A percentile compares a stretch with the other conserved stretches of the same genome.
Conservation (phyloP, 345 rosid genomes). For the Gossypium arboreum region DNA sequence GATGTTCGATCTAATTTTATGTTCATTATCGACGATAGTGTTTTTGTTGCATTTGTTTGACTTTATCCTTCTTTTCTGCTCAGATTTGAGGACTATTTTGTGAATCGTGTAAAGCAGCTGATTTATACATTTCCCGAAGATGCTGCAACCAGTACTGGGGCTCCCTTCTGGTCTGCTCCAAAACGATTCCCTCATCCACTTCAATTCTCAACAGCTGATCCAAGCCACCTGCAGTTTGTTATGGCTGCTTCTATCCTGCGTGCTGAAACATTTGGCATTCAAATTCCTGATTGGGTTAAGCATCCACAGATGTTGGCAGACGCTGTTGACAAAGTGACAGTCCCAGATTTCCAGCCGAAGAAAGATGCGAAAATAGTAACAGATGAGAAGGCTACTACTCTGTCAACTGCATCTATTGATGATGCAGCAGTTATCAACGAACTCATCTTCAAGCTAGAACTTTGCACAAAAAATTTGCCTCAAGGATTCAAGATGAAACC, state of each 20-base stretch:
- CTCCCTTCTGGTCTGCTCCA: slow-evolving; percentile 99
- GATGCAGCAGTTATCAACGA: slow-evolving; percentile 77
- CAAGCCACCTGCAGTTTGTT: slow-evolving; percentile 61
- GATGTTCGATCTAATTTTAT: not conserved
- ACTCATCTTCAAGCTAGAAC: slow-evolving; percentile 59
- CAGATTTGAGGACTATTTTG: slow-evolving; percentile 96
- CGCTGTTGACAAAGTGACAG: slow-evolving; percentile 70
- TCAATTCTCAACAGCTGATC: slow-evolving; percentile 61
- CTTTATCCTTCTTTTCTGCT: slow-evolving; percentile 7
- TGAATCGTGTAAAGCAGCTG: slow-evolving; percentile 80
- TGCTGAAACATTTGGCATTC: slow-evolving; percentile 90
- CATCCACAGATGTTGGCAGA: slow-evolving; percentile 51
- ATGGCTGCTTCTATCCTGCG: slow-evolving; percentile 78
- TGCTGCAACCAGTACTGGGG: slow-evolving; percentile 84
- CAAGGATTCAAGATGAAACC: slow-evolving; percentile 79
- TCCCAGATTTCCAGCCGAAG: slow-evolving; percentile 89
- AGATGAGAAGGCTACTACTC: slow-evolving; percentile 84
- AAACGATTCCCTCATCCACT: slow-evolving; percentile 91
- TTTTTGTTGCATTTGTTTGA: slow-evolving; percentile 18
- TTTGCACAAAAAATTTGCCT: slow-evolving; percentile 48
- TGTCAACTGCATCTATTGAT: slow-evolving; percentile 74
- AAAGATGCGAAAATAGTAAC: slow-evolving; percentile 76
- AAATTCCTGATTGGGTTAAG: slow-evolving; percentile 79
- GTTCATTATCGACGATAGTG: not conserved
- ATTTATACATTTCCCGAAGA: slow-evolving; percentile 90